phyloP scores from a whole-genome alignment of 768 basidiomycete genomes.

The Clathrus columnatus region DNA sequence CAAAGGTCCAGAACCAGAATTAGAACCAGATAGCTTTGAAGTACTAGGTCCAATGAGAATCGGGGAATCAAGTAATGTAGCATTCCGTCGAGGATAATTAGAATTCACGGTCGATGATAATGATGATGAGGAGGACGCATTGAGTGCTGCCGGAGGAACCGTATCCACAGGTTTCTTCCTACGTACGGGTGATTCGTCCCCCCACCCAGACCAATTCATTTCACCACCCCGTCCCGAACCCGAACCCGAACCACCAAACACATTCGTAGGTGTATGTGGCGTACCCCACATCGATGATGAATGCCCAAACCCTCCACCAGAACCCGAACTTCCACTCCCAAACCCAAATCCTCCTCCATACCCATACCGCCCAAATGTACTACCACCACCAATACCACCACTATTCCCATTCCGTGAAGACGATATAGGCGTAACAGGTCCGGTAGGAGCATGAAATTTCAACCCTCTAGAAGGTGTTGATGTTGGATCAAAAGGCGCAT shows the following conservation, averaged over 20 bases:
- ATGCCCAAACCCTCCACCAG: not conserved
- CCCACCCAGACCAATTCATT: too few relatives aligned
- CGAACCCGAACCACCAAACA: too few relatives aligned
- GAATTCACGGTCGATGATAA: too few relatives aligned
- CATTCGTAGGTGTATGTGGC: too few relatives aligned
- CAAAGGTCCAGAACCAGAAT: too few relatives aligned
- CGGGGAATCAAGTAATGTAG: not conserved
- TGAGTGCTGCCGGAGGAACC: not conserved
- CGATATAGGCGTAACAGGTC: slow-evolving; percentile 3
- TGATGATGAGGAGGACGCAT: too few relatives aligned
- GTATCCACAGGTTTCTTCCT: not conserved
- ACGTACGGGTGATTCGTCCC: too few relatives aligned
- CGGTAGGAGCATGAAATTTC: slow-evolving; percentile 28
- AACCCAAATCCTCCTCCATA: not conserved
- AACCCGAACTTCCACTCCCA: not conserved
- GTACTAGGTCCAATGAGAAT: not conserved
- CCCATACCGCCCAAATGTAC: not conserved
- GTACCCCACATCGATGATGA: too few relatives aligned
- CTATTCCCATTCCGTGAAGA: not conserved
- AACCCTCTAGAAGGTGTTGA: slow-evolving; percentile 78
- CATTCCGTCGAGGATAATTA: not conserved
- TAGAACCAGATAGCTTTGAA: too few relatives aligned
- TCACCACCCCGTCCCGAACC: too few relatives aligned
- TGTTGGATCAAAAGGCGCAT: slow-evolving; percentile 62
- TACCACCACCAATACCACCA: too few relatives aligned